A percentile compares a stretch with the other conserved stretches of the same genome.
phyloP scores from a whole-genome alignment of 148 eudicot species.

The Suaeda aralocaspica region DNA sequence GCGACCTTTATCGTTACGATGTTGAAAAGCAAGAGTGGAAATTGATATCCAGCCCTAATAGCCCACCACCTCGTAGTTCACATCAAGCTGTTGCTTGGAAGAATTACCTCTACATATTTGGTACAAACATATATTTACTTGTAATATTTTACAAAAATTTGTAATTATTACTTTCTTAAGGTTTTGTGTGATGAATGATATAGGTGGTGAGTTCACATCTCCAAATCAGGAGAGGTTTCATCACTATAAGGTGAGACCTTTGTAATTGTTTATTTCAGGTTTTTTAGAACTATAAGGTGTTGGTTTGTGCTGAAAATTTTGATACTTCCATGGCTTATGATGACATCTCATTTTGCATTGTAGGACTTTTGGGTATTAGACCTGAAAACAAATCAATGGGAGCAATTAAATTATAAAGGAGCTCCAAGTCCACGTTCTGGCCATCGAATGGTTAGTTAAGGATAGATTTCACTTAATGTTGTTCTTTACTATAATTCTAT shows the following conservation, averaged over 20 bases:
- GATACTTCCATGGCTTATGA: background rate
- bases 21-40: slow-evolving; percentile 96
- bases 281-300: background rate
- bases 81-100: slow-evolving; percentile 99
- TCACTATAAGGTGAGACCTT: slow-evolving; percentile 74
- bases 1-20: slow-evolving; percentile 89
- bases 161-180: background rate
- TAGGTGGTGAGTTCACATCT: slow-evolving; percentile 98
- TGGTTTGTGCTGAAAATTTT: background rate
- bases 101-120: slow-evolving; percentile 84
- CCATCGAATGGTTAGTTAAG: slow-evolving; percentile 80
- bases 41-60: slow-evolving; percentile 86
- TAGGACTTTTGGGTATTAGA: slow-evolving; percentile 96
- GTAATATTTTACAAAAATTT: background rate
- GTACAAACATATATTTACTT: slow-evolving; percentile 28
- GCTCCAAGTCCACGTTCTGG: slow-evolving; percentile 97
- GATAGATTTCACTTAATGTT: too few species aligned
- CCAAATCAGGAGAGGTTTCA: slow-evolving; percentile 99
- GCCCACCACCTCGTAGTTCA: slow-evolving; percentile 99
- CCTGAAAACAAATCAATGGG: slow-evolving; percentile 98
- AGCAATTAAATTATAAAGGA: slow-evolving; percentile 92
- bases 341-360: slow-evolving; percentile 11
- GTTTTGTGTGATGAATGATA: background rate
- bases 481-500: background rate
- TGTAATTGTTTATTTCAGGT: background rate